These are phyloP conservation scores for Lasiosphaeria hispida DNA, from an alignment of 495 filamentous ascomycete species.

Conservation along the genomic window DNA sequence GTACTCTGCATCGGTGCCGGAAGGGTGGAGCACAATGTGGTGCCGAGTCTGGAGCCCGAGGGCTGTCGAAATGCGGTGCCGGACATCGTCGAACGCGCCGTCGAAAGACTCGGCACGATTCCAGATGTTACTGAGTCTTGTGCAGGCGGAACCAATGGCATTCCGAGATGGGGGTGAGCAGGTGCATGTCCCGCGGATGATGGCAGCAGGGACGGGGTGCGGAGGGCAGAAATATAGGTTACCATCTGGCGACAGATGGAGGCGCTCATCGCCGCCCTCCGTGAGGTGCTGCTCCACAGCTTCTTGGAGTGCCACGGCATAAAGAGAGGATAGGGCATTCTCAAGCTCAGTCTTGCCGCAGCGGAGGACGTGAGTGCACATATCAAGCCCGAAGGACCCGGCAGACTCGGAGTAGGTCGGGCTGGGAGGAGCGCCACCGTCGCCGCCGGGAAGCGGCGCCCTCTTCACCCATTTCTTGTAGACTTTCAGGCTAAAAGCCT, in stretches of 20 bases:
- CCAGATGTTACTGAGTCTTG: constrained; percentile 2
- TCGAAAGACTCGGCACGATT: constrained; percentile 3
- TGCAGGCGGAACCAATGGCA: neutral
- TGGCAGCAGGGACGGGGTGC: neutral
- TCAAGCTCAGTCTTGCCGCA: neutral
- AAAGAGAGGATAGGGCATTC: neutral
- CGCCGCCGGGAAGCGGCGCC: neutral
- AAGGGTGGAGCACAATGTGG: constrained; percentile 5
- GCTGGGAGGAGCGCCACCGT: neutral
- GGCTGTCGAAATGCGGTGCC: neutral
- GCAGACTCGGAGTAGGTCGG: neutral
- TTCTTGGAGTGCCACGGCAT: neutral
- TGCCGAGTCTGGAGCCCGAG: constrained; percentile 1
- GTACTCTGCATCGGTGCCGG: constrained; percentile 1
- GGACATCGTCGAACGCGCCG: neutral
- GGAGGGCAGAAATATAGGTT: constrained; percentile 7
- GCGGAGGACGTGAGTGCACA: neutral
- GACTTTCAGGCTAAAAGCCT: neutral
- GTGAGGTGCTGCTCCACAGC: neutral
- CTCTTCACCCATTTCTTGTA: neutral
- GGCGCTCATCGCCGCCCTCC: constrained; percentile 5
- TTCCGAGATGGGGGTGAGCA: constrained; percentile 4
- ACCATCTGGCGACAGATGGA: neutral
- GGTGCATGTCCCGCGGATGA: constrained; percentile 5
- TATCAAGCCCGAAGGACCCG: constrained; percentile 1